A percentile compares a stretch with the other conserved stretches of the same genome.
These are phyloP conservation scores for Penicillium goetzii DNA, from an alignment of 495 filamentous ascomycete genomes.

Conservation along the genomic window DNA sequence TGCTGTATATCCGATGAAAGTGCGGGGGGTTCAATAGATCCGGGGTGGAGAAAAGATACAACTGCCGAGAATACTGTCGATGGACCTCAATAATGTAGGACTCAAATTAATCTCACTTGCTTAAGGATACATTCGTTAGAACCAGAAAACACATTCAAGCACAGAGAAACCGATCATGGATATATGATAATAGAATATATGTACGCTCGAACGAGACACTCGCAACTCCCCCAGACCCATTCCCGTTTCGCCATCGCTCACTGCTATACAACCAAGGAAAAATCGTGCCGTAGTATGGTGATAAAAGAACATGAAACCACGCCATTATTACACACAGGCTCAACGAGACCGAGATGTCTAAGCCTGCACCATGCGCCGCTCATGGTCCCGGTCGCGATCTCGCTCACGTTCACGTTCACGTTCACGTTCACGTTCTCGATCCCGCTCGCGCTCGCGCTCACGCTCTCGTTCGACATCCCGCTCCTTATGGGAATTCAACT, in stretches of 20 bases:
- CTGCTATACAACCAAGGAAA: constrained; percentile 20
- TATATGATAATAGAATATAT: constrained; percentile 13
- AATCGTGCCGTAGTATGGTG: background rate
- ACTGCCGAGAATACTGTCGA: background rate
- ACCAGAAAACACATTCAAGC: no score
- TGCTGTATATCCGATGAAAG: background rate
- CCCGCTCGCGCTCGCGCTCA: constrained; percentile 20
- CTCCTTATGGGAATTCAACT: constrained; percentile 1
- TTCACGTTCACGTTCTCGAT: constrained; percentile 26
- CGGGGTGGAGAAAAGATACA: background rate
- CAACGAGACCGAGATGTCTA: constrained; percentile 5
- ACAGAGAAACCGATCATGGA: constrained; percentile 19
- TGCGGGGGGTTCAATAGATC: background rate
- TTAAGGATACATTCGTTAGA: constrained; percentile 2
- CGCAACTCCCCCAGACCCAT: constrained; percentile 8
- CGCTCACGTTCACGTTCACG: constrained; percentile 28
- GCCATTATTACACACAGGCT: constrained; percentile 1
- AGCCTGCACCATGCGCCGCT: constrained; percentile 26
- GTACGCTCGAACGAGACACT: constrained; percentile 14
- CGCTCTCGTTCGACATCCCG: constrained; percentile 17
- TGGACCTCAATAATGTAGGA: background rate
- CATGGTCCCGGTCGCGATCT: constrained; percentile 36
- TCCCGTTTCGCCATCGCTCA: constrained; percentile 22
- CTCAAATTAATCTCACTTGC: background rate
- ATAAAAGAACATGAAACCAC: constrained; percentile 5